A percentile compares a stretch with the other conserved stretches of the same genome.
phyloP scores from a whole-genome alignment of 305 asterid genomes.

The Nicotiana rustica region DNA sequence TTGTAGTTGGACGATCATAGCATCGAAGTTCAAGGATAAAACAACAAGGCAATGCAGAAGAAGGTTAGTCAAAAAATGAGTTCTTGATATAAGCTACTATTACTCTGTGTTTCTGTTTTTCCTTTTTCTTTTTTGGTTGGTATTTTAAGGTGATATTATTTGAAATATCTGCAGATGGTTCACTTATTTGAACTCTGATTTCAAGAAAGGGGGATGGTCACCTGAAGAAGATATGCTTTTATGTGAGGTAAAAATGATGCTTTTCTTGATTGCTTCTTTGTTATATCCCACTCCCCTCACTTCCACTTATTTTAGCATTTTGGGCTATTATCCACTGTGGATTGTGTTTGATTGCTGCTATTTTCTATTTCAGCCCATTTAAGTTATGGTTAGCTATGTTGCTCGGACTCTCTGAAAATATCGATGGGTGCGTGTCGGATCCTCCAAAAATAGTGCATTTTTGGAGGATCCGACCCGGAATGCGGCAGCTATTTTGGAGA shows the following conservation, averaged over 20 bases:
- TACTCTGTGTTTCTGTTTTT: constrained; percentile 36
- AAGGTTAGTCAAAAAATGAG: constrained; percentile 66
- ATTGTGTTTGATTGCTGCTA: not conserved
- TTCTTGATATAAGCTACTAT: constrained; percentile 38
- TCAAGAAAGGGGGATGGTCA: constrained; percentile 99
- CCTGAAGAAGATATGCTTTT: constrained; percentile 98
- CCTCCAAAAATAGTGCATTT: no score
- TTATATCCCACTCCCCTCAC: constrained; percentile 8
- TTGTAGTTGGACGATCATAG: constrained; percentile 88
- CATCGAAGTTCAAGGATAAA: constrained; percentile 94
- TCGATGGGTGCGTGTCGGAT: no score
- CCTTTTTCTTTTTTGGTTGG: constrained; percentile 38
- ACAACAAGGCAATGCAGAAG: constrained; percentile 99
- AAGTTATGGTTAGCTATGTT: not conserved
- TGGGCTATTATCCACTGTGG: not conserved
- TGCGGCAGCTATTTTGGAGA: no score
- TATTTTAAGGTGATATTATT: constrained; percentile 38
- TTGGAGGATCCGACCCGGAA: no score
- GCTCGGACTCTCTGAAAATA: no score
- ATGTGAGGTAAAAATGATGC: constrained; percentile 72
- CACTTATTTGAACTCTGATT: constrained; percentile 98
- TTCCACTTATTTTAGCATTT: constrained; percentile 27
- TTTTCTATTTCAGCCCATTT: constrained; percentile 3
- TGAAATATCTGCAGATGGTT: constrained; percentile 72
- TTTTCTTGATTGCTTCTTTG: not conserved